These are phyloP conservation scores for Mortierella antarctica DNA, from an alignment of 192 early-diverging fungal genomes.

Conservation along the genomic window DNA sequence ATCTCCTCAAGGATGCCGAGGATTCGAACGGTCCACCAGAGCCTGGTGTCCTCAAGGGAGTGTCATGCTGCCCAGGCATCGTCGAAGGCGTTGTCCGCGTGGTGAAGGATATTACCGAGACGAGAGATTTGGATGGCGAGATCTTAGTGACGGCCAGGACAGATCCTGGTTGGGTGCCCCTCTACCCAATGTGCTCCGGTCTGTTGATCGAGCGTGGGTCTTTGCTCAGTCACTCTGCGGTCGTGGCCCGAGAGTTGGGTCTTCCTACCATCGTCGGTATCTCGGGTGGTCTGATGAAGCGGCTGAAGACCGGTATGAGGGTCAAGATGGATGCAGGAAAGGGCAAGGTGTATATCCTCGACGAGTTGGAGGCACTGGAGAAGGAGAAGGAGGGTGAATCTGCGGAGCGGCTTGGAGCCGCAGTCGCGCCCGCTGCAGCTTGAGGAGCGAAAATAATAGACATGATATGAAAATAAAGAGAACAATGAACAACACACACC, in stretches of 20 bases:
- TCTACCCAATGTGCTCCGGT: constrained; percentile 55
- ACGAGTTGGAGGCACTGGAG: constrained; percentile 49
- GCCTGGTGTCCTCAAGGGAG: constrained; percentile 49
- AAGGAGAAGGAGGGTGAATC: constrained; percentile 9
- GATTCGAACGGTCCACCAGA: constrained; percentile 47
- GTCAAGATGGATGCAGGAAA: constrained; percentile 54
- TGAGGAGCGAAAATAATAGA: neutral
- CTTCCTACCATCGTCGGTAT: constrained; percentile 60
- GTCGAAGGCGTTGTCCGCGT: constrained; percentile 52
- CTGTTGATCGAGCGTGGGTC: constrained; percentile 55
- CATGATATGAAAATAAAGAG: too few species aligned
- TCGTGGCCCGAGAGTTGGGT: constrained; percentile 57
- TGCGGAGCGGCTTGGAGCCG: neutral
- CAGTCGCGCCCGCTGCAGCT: neutral
- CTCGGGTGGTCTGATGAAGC: constrained; percentile 52
- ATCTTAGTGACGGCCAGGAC: constrained; percentile 54
- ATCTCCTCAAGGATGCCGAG: constrained; percentile 47
- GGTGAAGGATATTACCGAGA: constrained; percentile 44
- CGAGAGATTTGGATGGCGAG: constrained; percentile 42
- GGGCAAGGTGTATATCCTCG: constrained; percentile 49
- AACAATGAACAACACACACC: too few species aligned
- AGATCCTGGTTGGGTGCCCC: constrained; percentile 56
- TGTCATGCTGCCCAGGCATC: constrained; percentile 50
- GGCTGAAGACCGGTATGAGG: constrained; percentile 47
- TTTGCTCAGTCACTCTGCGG: constrained; percentile 53